Evolutionary conservation across 257 asterid genomes (phyloP), one percentile per base, ranked within the genome.

Genomic region (Solanum dulcamara): DNA sequence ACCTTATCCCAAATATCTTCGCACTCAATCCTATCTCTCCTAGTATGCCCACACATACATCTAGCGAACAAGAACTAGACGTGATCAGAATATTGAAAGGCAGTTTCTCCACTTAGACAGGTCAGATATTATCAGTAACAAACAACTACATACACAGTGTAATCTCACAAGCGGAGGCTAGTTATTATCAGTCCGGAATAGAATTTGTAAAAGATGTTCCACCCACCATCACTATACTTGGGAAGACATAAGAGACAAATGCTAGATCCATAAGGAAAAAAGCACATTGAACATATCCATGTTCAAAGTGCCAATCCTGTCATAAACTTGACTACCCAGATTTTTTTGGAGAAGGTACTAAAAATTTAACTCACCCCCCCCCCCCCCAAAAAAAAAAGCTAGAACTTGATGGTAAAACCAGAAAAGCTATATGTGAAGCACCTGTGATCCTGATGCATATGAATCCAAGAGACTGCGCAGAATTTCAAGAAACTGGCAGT

Each of bases 401-500:
- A 46, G 7, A 77, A 79, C 28, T 28, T 28, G 2, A 33, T 9
- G 64, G 64, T 33, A 79, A 48, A 79, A 79, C 64, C 83, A 79
- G 64, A 79, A 48, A 28, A 30, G 18, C 55, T 79, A 79, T 48
- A 18, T 5, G 64, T 20, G 46, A 79, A 64, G 74, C 87, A 97
- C 99, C 95, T 94, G 98, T 30, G 94, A 70, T 86, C 97, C 98
- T 86, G 97, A 89, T 64, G 97, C 60, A 87, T 86, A 88, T 3
- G 98, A 88, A 86, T 97, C 99, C 91, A 97, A 88, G 86, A 97
- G 98, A 91, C 92, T 97, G 88, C 98, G 98, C 86, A 97, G 90
- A 89, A 95, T 92, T 91, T 97, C 99, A 89, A 95, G 91, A 91
- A 95, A 97, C 70, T 97, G 99, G 89, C 99, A 95, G 86, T 95